Evolutionary conservation across 108 stramenopile genomes (phyloP).

Genomic region (Skeletonema grethae): DNA sequence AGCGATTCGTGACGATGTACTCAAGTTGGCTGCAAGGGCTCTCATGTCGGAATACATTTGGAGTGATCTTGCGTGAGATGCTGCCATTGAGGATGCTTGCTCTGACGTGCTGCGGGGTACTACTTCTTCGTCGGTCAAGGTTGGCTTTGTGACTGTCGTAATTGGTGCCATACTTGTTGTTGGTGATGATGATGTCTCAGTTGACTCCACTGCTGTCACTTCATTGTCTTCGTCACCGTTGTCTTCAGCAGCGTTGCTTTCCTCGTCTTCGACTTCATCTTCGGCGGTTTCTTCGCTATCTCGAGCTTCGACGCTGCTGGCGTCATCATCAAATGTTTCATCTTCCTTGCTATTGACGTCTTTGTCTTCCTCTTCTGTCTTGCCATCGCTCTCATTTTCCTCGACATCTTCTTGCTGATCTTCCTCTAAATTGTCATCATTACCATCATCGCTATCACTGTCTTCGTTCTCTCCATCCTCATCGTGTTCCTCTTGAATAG

Average conservation of each 20-base stretch:
- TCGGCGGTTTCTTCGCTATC: not conserved
- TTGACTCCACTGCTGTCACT: conserved; percentile 4
- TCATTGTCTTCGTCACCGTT: not conserved
- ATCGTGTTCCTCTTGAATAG: conserved; percentile 42
- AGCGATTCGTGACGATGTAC: conserved; percentile 63
- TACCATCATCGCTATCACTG: conserved; percentile 8
- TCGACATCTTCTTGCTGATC: conserved; percentile 10
- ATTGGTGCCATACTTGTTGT: conserved; percentile 5
- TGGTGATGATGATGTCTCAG: not conserved
- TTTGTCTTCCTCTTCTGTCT: not conserved
- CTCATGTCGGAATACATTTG: conserved; percentile 81
- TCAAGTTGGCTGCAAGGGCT: conserved; percentile 66
- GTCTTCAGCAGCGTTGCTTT: no score
- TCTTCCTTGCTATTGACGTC: not conserved
- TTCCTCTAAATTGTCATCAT: not conserved
- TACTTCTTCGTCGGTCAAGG: conserved; percentile 1
- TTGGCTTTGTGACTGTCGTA: not conserved
- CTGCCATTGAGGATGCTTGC: not conserved
- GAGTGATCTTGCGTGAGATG: conserved; percentile 48
- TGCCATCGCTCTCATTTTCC: not conserved
- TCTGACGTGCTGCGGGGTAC: conserved; percentile 10
- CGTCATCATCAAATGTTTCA: not conserved
- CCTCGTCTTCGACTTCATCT: not conserved
- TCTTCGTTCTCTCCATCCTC: conserved; percentile 61
- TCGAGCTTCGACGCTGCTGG: not conserved